Percentiles rank a stretch among this genome's conserved stretches.
Evolutionary conservation across 1,284 basidiomycete genomes (phyloP).

Genomic region (Pisolithus thermaeus): DNA sequence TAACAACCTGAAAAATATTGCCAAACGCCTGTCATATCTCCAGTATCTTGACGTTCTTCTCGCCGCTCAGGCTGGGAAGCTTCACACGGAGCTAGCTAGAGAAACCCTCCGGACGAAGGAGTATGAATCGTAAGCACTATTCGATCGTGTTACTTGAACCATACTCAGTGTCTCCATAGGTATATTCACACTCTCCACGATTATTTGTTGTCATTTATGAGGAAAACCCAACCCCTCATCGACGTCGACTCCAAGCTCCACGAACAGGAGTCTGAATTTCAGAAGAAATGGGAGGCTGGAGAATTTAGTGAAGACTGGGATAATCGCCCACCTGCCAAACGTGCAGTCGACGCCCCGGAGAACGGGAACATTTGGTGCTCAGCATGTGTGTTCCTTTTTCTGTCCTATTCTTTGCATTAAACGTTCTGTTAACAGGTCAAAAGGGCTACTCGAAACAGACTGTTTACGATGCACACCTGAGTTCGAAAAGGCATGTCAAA

Average conservation of each 20-base stretch:
- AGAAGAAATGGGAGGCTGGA: conserved; percentile 73
- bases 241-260: conserved; percentile 71
- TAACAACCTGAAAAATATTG: conserved; percentile 83
- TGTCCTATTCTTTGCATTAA: conserved; percentile 7
- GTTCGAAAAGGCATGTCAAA: conserved; percentile 93
- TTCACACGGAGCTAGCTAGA: conserved; percentile 70
- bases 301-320: conserved; percentile 76
- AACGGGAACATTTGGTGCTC: conserved; percentile 87
- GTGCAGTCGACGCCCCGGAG: conserved; percentile 35
- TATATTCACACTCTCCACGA: conserved; percentile 80
- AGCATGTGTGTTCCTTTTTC: conserved; percentile 64
- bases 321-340: conserved; percentile 39
- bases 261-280: conserved; percentile 67
- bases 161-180: conserved; percentile 33
- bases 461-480: conserved; percentile 94
- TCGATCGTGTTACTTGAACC: neutral
- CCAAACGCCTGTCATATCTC: conserved; percentile 79
- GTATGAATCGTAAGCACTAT: conserved; percentile 66
- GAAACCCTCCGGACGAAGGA: conserved; percentile 71
- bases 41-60: conserved; percentile 87
- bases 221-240: conserved; percentile 82
- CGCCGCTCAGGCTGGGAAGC: conserved; percentile 44
- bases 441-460: conserved; percentile 95
- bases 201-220: conserved; percentile 84
- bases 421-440: conserved; percentile 55